Base-by-base conservation (phyloP, 208 protist species). In the Trypanosoma mega region DNA sequence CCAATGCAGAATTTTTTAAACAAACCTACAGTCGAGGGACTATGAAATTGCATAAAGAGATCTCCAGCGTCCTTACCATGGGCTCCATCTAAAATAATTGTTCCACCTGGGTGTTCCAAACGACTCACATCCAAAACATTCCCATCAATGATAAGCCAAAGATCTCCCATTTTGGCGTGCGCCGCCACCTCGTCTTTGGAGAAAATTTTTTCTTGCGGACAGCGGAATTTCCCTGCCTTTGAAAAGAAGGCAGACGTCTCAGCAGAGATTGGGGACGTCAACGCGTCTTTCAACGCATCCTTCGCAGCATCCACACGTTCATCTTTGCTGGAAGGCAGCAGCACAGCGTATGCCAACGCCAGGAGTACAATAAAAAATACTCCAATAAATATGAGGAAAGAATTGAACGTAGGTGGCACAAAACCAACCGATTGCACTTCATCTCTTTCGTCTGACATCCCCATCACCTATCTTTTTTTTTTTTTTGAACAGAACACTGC, bases 61-160 rank as follows among this genome's bases (percentile, higher is more conserved):
- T 60, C 58, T 21, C 71, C 83, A 65, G 71, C 73, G 51, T 93
- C 87, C 20, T 78, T 34, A 18, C 82, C 82, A 21, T 80, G 80
- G 3, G 79, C 81, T 0, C 66, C 80, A 9, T 82, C 78, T 21
- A 92, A 46, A 7, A 94, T 64, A 27, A 84, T 56, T 2, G 57
- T 29, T 0, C 87, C 84, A 23, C 87, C 87, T 5, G 87, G 87
- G 47, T 94, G 87, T 0, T 85, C 59, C 3, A 91, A 91, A 2
- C 33, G 33, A 49, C 74, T 95, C 29, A 95, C 54, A 54, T 92
- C 70, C 20, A 92, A 59, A 45, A 92, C 85, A 60, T 87, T 89
- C 9, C 70, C 72, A 34, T 90, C 71, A 9, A 95, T 71, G 9
- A 89, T 75, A 18, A 95, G 52, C 80, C 80, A 95, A 36, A 90